phyloP scores from a whole-genome alignment of 768 basidiomycete genomes.

The Galerina marginata region DNA sequence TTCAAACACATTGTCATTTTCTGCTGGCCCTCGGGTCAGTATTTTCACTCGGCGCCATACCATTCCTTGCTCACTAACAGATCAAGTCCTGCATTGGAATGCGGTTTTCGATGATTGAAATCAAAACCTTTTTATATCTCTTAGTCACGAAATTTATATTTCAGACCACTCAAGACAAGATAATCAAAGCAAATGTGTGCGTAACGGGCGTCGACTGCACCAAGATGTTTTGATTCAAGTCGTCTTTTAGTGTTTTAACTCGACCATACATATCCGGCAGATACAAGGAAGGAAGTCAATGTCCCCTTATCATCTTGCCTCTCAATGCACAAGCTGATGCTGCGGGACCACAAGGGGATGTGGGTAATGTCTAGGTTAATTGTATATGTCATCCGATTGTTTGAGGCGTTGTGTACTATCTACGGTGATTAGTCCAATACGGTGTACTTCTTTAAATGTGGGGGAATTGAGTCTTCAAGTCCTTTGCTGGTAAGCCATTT shows the following conservation, averaged over 20 bases:
- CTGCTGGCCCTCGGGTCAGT: conserved; percentile 80
- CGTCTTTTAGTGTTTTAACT: conserved; percentile 57
- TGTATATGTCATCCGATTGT: neutral
- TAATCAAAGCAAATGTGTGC: conserved; percentile 68
- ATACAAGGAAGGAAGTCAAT: conserved; percentile 63
- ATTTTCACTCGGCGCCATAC: neutral
- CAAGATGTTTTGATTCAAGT: conserved; percentile 2
- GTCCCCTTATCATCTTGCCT: conserved; percentile 58
- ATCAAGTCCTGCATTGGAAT: conserved; percentile 81
- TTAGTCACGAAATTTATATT: conserved; percentile 74
- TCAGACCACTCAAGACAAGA: conserved; percentile 53
- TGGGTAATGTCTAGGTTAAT: too few species aligned
- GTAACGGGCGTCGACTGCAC: conserved; percentile 19
- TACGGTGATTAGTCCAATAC: conserved; percentile 66
- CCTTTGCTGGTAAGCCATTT: conserved; percentile 88
- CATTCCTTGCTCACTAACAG: conserved; percentile 4
- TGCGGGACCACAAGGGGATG: neutral
- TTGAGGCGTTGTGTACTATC: neutral
- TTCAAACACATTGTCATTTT: conserved; percentile 75
- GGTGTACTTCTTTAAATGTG: conserved; percentile 85
- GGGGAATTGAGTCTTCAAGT: conserved; percentile 78
- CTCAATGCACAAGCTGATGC: conserved; percentile 17
- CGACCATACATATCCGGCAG: conserved; percentile 64
- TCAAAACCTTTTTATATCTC: conserved; percentile 77
- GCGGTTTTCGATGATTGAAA: conserved; percentile 84